phyloP scores from a whole-genome alignment of 2,329 filamentous ascomycete genomes.

The Exophiala sp. region DNA sequence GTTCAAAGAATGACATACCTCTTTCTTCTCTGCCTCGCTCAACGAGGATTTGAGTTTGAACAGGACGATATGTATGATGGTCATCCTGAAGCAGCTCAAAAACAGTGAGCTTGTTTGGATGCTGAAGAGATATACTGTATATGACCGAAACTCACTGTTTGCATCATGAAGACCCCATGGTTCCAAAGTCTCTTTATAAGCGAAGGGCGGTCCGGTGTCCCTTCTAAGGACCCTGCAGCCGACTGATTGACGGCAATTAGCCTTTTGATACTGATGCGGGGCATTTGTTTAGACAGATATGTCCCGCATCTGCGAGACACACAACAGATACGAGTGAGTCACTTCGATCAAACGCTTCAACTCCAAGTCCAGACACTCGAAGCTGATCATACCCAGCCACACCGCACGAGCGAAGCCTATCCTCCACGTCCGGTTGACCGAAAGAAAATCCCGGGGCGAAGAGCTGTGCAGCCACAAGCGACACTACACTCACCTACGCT shows the following conservation, averaged over 20 bases:
- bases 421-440: too few species aligned
- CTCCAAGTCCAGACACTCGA: too few species aligned
- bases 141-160: too few species aligned
- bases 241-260: not conserved
- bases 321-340: too few species aligned
- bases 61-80: constrained; percentile 65
- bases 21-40: constrained; percentile 50
- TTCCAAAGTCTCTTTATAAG: not conserved
- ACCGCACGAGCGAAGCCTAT: too few species aligned
- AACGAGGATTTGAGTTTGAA: constrained; percentile 61
- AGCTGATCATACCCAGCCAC: not conserved
- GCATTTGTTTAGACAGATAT: not conserved
- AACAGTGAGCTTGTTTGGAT: not conserved
- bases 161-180: too few species aligned
- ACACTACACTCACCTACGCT: not conserved
- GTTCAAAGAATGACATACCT: constrained; percentile 44
- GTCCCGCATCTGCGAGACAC: too few species aligned
- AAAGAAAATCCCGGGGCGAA: too few species aligned
- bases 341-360: too few species aligned
- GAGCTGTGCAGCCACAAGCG: too few species aligned
- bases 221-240: not conserved
- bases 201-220: not conserved
- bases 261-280: not conserved
- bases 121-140: too few species aligned
- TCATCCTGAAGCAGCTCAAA: constrained; percentile 44